Evolutionary conservation across 306 rosid genomes (phyloP).

Genomic region (Vigna angularis): DNA sequence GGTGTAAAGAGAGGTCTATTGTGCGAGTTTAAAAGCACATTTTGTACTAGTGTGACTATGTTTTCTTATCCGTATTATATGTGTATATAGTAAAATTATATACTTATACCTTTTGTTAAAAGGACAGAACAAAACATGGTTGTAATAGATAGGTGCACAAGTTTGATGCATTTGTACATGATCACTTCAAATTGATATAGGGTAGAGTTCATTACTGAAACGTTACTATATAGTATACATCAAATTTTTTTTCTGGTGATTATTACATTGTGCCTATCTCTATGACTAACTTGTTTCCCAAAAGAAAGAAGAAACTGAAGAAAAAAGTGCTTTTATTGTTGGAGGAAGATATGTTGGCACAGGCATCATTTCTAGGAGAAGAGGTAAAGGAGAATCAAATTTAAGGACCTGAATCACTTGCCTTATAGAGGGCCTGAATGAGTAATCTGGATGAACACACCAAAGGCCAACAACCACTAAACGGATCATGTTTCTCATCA

Average conservation of each 20-base stretch:
- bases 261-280: not conserved
- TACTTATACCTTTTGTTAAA: no score
- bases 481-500: slow-evolving; percentile 44
- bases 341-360: slow-evolving; percentile 52
- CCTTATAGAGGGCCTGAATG: slow-evolving; percentile 46
- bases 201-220: not conserved
- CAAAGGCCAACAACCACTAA: slow-evolving; percentile 54
- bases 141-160: no score
- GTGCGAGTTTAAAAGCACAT: no score
- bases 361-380: slow-evolving; percentile 48
- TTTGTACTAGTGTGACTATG: no score
- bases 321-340: slow-evolving; percentile 21
- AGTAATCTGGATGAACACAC: slow-evolving; percentile 53
- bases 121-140: no score
- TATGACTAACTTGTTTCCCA: slow-evolving; percentile 28
- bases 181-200: not conserved
- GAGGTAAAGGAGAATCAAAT: slow-evolving; percentile 47
- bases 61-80: no score
- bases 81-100: no score
- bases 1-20: no score
- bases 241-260: not conserved
- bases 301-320: slow-evolving; percentile 37
- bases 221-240: not conserved
- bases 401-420: slow-evolving; percentile 52
- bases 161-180: not conserved